These are phyloP conservation scores for Avena atlantica DNA, from an alignment of 176 grass and related monocot species.

Conservation along the genomic window DNA sequence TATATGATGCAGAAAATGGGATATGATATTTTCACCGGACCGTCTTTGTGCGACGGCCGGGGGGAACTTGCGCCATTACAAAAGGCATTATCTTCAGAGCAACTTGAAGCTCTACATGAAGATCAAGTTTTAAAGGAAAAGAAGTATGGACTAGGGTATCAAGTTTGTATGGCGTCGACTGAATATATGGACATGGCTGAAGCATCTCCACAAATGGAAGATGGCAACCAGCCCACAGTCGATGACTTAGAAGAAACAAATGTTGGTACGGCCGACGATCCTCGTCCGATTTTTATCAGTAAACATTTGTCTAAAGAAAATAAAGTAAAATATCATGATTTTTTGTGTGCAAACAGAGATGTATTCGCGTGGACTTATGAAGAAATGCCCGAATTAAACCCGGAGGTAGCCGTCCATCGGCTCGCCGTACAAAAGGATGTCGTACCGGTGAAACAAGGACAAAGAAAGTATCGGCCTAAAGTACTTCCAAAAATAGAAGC, in stretches of 20 bases:
- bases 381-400: slow-evolving; percentile 4
- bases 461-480: neutral
- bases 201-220: neutral
- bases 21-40: neutral
- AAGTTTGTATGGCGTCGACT: neutral
- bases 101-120: neutral
- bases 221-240: neutral
- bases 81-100: neutral
- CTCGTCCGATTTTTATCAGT: neutral
- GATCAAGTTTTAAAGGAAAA: neutral
- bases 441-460: neutral
- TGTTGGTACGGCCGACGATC: neutral
- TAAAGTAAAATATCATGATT: neutral
- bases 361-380: slow-evolving; percentile 10
- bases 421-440: neutral
- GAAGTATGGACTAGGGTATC: neutral
- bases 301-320: neutral
- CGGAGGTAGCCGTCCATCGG: neutral
- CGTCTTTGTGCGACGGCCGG: neutral
- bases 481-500: neutral
- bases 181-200: neutral
- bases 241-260: slow-evolving; percentile 16
- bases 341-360: neutral
- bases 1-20: slow-evolving; percentile 17
- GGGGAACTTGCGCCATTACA: neutral